Conservation (phyloP, 139 green algal genomes). For the Monoraphidium neglectum region DNA sequence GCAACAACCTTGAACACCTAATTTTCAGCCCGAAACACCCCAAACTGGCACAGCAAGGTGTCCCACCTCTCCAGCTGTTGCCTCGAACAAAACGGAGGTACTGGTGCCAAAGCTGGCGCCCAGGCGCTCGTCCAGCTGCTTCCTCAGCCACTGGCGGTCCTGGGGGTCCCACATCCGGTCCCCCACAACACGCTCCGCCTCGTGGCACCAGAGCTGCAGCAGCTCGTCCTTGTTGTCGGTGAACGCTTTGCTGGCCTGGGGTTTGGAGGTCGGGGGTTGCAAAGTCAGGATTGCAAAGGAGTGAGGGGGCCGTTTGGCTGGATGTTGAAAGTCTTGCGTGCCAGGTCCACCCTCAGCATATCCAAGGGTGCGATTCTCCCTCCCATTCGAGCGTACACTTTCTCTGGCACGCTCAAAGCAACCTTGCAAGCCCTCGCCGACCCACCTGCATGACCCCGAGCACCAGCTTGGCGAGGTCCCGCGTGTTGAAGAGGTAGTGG, state of each 20-base stretch:
- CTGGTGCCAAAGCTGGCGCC: slow-evolving; percentile 50
- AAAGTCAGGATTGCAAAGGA: too few species aligned
- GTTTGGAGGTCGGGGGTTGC: background rate
- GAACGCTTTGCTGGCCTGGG: slow-evolving; percentile 70
- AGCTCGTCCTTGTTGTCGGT: slow-evolving; percentile 83
- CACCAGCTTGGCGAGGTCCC: slow-evolving; percentile 84
- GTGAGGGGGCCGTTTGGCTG: too few species aligned
- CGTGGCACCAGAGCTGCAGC: slow-evolving; percentile 85
- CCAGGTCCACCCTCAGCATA: too few species aligned
- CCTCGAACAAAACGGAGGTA: slow-evolving; percentile 66
- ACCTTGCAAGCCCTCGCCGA: background rate
- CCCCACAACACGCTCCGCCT: slow-evolving; percentile 78
- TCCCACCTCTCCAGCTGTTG: slow-evolving; percentile 35
- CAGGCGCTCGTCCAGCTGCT: slow-evolving; percentile 72
- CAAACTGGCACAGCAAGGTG: too few species aligned
- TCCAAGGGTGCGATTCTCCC: too few species aligned
- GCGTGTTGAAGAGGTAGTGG: slow-evolving; percentile 92
- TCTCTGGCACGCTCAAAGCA: too few species aligned
- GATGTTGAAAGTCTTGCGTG: too few species aligned
- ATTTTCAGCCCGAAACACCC: too few species aligned
- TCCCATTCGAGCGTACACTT: too few species aligned
- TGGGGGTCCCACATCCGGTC: slow-evolving; percentile 71
- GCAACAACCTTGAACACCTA: too few species aligned
- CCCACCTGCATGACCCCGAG: slow-evolving; percentile 53
- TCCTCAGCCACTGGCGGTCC: slow-evolving; percentile 68